A percentile compares a stretch with the other conserved stretches of the same genome.
These are phyloP conservation scores for Nakazawaea wyomingensis DNA, from an alignment of 805 yeast genomes.

Conservation along the genomic window DNA sequence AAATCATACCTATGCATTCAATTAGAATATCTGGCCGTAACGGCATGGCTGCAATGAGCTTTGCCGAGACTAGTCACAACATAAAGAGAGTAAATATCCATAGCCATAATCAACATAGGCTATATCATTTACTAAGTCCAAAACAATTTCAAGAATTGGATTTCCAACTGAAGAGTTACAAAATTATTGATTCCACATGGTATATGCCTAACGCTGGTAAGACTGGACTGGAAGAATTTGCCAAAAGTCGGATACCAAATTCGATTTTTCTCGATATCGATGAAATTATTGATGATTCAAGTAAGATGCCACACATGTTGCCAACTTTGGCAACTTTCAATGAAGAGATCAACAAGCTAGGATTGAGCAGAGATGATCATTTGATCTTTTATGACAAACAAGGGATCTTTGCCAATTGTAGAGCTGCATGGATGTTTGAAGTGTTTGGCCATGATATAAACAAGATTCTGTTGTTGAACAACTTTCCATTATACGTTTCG, in stretches of 20 bases:
- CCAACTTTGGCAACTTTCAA: conserved; percentile 60
- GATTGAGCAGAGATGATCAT: conserved; percentile 49
- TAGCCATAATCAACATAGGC: not conserved
- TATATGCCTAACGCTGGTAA: conserved; percentile 73
- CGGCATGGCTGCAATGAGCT: too few relatives aligned
- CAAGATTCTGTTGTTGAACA: conserved; percentile 64
- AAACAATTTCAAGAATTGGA: conserved; percentile 2
- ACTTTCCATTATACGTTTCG: conserved; percentile 36
- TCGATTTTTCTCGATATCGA: conserved; percentile 81
- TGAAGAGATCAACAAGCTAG: conserved; percentile 45
- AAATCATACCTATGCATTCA: too few relatives aligned
- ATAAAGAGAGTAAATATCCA: too few relatives aligned
- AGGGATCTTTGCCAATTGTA: conserved; percentile 83
- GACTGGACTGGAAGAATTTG: conserved; percentile 54
- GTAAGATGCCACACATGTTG: conserved; percentile 86
- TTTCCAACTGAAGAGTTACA: conserved; percentile 23
- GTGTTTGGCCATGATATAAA: conserved; percentile 63
- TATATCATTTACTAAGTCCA: conserved; percentile 4
- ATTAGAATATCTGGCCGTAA: too few relatives aligned
- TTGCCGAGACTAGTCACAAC: too few relatives aligned
- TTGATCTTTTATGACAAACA: conserved; percentile 80
- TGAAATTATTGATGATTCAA: conserved; percentile 48
- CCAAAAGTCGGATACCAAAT: conserved; percentile 48
- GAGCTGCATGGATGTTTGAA: conserved; percentile 88
- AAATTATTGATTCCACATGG: conserved; percentile 84